Evolutionary conservation across 306 rosid species (phyloP).

Genomic region (Quercus glauca): DNA sequence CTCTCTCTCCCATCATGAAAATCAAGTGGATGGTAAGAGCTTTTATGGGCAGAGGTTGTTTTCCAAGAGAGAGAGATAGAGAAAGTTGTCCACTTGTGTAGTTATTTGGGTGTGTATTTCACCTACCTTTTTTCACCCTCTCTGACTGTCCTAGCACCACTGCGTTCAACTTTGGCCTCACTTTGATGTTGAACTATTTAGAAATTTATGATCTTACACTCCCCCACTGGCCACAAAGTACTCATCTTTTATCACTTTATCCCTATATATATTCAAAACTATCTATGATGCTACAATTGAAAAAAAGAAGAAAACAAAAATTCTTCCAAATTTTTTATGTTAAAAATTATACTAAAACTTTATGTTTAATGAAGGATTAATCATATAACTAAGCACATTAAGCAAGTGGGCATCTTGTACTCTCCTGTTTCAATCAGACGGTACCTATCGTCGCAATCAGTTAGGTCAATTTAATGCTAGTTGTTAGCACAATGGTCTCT

Average conservation of each 20-base stretch:
- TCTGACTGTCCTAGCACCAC: slow-evolving; percentile 25
- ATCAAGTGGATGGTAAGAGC: slow-evolving; percentile 65
- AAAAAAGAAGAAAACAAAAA: too few relatives aligned
- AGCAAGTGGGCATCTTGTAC: neutral
- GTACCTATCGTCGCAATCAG: slow-evolving; percentile 3
- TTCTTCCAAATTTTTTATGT: too few relatives aligned
- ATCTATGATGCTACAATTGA: too few relatives aligned
- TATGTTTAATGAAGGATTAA: neutral
- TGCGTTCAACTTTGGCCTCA: slow-evolving; percentile 17
- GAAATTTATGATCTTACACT: slow-evolving; percentile 22
- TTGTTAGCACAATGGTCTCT: slow-evolving; percentile 7
- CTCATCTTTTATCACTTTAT: neutral
- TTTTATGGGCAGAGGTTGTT: slow-evolving; percentile 52
- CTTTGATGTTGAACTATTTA: slow-evolving; percentile 26
- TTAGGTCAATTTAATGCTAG: slow-evolving; percentile 17
- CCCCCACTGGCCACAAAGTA: neutral
- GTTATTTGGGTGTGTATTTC: slow-evolving; percentile 26
- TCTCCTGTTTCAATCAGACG: neutral
- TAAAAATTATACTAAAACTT: neutral
- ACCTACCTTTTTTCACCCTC: slow-evolving; percentile 38
- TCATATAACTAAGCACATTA: neutral
- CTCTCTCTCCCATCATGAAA: slow-evolving; percentile 34
- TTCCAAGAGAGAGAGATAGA: slow-evolving; percentile 21
- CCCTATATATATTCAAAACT: neutral
- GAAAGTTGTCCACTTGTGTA: slow-evolving; percentile 28